These are phyloP conservation scores for Pyrenopolyporus hunteri DNA, from an alignment of 495 filamentous ascomycete species.

Conservation along the genomic window DNA sequence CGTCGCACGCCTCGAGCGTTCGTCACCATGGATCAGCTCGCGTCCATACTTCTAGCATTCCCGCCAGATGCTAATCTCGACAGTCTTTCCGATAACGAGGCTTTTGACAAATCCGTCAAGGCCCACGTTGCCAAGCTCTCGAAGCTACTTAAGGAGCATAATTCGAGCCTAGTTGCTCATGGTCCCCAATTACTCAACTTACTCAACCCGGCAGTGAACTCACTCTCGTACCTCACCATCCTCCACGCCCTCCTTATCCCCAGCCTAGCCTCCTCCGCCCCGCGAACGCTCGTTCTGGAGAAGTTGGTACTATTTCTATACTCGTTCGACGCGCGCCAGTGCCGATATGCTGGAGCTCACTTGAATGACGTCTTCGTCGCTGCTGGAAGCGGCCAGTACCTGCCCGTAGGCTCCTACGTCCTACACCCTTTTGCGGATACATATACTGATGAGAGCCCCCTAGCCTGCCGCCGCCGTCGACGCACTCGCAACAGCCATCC, in stretches of 20 bases:
- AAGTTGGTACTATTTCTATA: conserved; percentile 49
- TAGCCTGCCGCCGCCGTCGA: conserved; percentile 66
- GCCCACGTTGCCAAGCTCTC: conserved; percentile 44
- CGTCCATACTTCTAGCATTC: conserved; percentile 48
- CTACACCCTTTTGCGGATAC: background rate
- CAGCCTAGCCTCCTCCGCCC: conserved; percentile 18
- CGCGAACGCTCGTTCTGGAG: conserved; percentile 39
- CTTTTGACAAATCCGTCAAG: conserved; percentile 36
- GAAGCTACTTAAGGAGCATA: conserved; percentile 41
- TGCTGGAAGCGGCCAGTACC: conserved; percentile 36
- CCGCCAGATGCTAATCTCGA: conserved; percentile 38
- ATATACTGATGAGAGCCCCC: conserved; percentile 1
- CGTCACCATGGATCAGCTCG: conserved; percentile 47
- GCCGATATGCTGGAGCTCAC: conserved; percentile 47
- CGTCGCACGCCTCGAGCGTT: conserved; percentile 8
- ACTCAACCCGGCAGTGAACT: conserved; percentile 48
- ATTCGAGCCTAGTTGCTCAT: conserved; percentile 17
- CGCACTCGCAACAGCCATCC: conserved; percentile 67
- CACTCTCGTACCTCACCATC: conserved; percentile 53
- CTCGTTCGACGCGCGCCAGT: conserved; percentile 53
- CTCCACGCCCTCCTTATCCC: conserved; percentile 41
- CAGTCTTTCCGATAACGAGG: conserved; percentile 38
- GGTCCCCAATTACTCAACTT: conserved; percentile 44
- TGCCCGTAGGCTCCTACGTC: conserved; percentile 45
- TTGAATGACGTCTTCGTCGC: conserved; percentile 43